Percentiles rank a stretch among this genome's conserved stretches.
These are phyloP conservation scores for Fraxinus albicans DNA, from an alignment of 305 asterid genomes.

Conservation along the genomic window DNA sequence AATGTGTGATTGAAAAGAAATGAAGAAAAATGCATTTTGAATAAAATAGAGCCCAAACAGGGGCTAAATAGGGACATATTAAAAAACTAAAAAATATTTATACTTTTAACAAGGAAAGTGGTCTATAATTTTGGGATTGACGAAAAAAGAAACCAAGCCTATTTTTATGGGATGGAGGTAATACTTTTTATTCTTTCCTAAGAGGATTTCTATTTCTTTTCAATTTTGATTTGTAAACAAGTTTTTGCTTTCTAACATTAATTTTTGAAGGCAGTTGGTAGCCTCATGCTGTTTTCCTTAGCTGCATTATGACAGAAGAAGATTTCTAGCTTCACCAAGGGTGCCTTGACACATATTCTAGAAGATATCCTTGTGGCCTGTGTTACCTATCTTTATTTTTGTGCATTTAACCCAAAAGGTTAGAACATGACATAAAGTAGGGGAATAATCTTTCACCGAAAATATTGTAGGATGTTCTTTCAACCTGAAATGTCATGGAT, in stretches of 20 bases:
- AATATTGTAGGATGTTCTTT: constrained; percentile 3
- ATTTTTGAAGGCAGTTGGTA: constrained; percentile 14
- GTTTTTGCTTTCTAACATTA: constrained; percentile 6
- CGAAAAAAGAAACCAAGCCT: background rate
- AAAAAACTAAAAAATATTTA: background rate
- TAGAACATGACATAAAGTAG: background rate
- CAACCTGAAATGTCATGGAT: background rate
- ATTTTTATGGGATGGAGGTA: background rate
- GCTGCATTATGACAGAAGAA: constrained; percentile 4
- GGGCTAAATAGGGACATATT: background rate
- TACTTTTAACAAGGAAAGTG: background rate
- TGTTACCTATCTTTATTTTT: background rate
- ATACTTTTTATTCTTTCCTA: background rate
- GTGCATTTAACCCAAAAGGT: constrained; percentile 13
- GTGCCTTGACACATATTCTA: background rate
- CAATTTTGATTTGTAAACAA: background rate
- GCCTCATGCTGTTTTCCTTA: constrained; percentile 2
- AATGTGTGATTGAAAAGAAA: background rate
- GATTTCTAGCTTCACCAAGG: background rate
- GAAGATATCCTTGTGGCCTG: background rate
- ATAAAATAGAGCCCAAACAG: background rate
- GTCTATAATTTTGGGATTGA: background rate
- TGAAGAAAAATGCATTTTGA: background rate
- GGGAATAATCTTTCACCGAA: background rate
- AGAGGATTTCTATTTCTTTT: background rate